Conservation (phyloP, 2,329 filamentous ascomycete genomes). For the Cryoendolithus antarcticus region DNA sequence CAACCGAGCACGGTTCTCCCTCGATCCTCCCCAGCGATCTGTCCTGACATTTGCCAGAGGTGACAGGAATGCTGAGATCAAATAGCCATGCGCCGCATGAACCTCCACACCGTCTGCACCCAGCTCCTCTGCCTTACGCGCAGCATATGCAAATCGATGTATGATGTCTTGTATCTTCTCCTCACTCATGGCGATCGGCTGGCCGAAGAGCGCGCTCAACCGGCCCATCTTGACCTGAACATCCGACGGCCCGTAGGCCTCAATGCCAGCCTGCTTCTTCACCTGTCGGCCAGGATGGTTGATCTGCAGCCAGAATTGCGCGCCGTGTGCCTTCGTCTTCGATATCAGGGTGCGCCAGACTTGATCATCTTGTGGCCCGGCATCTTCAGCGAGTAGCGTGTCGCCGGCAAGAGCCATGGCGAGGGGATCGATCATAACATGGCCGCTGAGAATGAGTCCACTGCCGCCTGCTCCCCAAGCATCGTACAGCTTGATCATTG, state of each 20-base stretch:
- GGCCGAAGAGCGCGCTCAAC: constrained; percentile 6
- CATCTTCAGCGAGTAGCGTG: constrained; percentile 5
- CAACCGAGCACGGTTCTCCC: constrained; percentile 25
- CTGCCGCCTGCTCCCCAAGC: constrained; percentile 8
- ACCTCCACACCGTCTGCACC: constrained; percentile 14
- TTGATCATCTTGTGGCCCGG: not conserved
- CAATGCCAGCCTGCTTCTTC: constrained; percentile 5
- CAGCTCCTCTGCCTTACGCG: constrained; percentile 20
- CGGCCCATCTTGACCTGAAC: constrained; percentile 6
- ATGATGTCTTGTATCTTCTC: constrained; percentile 7
- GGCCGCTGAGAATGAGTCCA: constrained; percentile 8
- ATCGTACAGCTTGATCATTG: constrained; percentile 6
- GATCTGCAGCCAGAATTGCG: constrained; percentile 9
- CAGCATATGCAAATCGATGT: constrained; percentile 12
- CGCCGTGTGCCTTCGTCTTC: constrained; percentile 4
- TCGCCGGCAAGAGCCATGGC: constrained; percentile 7
- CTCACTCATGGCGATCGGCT: constrained; percentile 7
- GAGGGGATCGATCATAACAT: constrained; percentile 9
- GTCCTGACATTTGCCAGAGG: constrained; percentile 26
- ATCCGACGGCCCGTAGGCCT: constrained; percentile 5
- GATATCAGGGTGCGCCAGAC: constrained; percentile 3
- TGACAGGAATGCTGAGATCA: constrained; percentile 26
- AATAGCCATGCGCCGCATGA: constrained; percentile 24
- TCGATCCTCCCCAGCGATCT: constrained; percentile 27
- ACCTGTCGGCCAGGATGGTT: constrained; percentile 11